These are phyloP conservation scores for Plantago elongata DNA, from an alignment of 257 asterid genomes.

Conservation along the genomic window DNA sequence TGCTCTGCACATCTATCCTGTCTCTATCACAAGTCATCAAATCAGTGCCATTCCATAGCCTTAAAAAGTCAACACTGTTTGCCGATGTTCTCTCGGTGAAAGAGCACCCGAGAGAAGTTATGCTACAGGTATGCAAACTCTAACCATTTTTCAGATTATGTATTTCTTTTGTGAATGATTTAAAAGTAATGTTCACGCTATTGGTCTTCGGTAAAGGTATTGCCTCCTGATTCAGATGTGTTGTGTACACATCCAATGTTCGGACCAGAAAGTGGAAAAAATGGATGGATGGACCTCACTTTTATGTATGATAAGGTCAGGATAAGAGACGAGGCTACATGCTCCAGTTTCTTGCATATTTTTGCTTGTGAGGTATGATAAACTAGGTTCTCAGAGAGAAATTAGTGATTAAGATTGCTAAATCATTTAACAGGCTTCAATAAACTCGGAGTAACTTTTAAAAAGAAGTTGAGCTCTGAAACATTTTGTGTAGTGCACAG, in stretches of 20 bases:
- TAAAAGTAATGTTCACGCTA: neutral
- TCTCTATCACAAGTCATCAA: slow-evolving; percentile 61
- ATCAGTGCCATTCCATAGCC: slow-evolving; percentile 41
- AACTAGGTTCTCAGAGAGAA: neutral
- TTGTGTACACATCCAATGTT: slow-evolving; percentile 96
- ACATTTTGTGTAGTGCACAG: neutral
- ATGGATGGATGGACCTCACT: slow-evolving; percentile 68
- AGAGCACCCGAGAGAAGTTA: slow-evolving; percentile 65
- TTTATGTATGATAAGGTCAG: slow-evolving; percentile 74
- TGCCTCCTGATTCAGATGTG: slow-evolving; percentile 74
- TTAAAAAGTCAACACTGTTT: slow-evolving; percentile 56
- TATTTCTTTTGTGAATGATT: neutral
- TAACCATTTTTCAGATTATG: neutral
- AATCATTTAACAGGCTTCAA: neutral
- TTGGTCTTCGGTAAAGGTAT: slow-evolving; percentile 34
- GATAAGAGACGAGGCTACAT: slow-evolving; percentile 45
- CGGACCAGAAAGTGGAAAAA: slow-evolving; percentile 83
- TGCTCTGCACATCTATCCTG: slow-evolving; percentile 69
- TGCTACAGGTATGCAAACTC: slow-evolving; percentile 46
- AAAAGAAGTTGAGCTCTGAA: no score
- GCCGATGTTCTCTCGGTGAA: slow-evolving; percentile 88
- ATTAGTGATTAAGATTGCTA: neutral
- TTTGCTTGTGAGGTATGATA: slow-evolving; percentile 62
- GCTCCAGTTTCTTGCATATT: slow-evolving; percentile 61
- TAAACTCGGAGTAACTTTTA: no score